These are phyloP conservation scores for Tetrapisispora taiwanensis DNA, from an alignment of 805 yeast genomes.

Conservation along the genomic window DNA sequence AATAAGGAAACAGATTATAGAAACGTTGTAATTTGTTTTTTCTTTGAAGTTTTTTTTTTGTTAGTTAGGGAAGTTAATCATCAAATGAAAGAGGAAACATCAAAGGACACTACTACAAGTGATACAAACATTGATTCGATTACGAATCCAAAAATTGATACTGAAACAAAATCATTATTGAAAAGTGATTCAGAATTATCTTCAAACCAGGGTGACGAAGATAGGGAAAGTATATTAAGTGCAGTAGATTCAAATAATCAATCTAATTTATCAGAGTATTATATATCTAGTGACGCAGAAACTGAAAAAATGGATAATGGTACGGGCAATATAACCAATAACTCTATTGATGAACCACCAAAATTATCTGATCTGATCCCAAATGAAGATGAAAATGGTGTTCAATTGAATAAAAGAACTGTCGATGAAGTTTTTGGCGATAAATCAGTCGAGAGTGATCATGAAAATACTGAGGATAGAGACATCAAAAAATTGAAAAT, in stretches of 20 bases:
- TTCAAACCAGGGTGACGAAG: conserved; percentile 6
- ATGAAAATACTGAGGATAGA: neutral
- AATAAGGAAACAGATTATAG: neutral
- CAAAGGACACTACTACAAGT: neutral
- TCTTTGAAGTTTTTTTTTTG: neutral
- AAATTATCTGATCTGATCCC: conserved; percentile 15
- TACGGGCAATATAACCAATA: conserved; percentile 43
- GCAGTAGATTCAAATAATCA: conserved; percentile 14
- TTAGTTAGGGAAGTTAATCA: neutral
- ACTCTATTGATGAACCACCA: conserved; percentile 11
- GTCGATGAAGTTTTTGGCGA: conserved; percentile 9
- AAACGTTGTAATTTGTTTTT: neutral
- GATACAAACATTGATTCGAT: neutral
- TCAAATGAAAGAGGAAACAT: conserved; percentile 1
- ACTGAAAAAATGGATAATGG: conserved; percentile 89
- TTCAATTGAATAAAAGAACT: conserved; percentile 32
- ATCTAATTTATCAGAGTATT: conserved; percentile 13
- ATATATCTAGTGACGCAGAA: conserved; percentile 65
- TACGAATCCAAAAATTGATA: neutral
- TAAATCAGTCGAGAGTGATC: neutral
- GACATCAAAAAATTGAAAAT: conserved; percentile 6
- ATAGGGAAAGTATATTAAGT: conserved; percentile 18
- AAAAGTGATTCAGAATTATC: neutral
- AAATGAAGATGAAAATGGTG: conserved; percentile 10
- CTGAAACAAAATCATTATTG: neutral